Base-by-base conservation (phyloP, 805 yeast genomes). In the Phaffomyces thermotolerans region DNA sequence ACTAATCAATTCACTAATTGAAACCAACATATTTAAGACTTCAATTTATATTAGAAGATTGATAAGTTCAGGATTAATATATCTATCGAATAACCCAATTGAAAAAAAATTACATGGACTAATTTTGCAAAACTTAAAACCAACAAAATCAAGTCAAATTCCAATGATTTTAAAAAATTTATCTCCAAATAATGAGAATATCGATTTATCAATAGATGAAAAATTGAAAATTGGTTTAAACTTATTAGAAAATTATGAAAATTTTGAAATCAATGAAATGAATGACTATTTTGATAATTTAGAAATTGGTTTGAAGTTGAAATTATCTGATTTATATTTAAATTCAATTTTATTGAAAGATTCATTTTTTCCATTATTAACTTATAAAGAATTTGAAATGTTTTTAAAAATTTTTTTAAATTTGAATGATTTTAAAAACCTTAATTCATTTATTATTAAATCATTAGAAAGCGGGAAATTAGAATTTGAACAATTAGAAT, bases 11-110 rank as follows among this genome's bases (percentile, higher is more conserved):
- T 58, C 66, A 17, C 49, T 68, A 15, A 55, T 58, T 6, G 68
- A 66, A 12, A 68, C 72, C 15, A 65, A 72, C 13, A 65, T 70
- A 39, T 64, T 73, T n/a, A 75, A 72, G 44, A 61, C 63, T 2
- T 60, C 71, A 1, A 73, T 84, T 1, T 91, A 91, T 55, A 69
- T 90, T 45, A 68, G 97, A 54, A 78, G 81, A 52, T 66, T 90
- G 32, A 89, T 91, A 37, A 87, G 96, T 9, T 80, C 93, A 1
- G 99, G 97, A 5, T 69, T 88, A 1, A 76, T 90, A 37, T 87
- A 84, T 60, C 61, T 78, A 12, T 64, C 69, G 4, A 71, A 76
- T 8, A 75, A 77, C 17, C 69, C 69, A 8, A 60, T 64, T 24
- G 81, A 81, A 40, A 70, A 69, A 55, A 63, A 55, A 46, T 71